A percentile compares a stretch with the other conserved stretches of the same genome.
Conservation (phyloP, 176 grass and related monocot species). For the Musa itinerans region DNA sequence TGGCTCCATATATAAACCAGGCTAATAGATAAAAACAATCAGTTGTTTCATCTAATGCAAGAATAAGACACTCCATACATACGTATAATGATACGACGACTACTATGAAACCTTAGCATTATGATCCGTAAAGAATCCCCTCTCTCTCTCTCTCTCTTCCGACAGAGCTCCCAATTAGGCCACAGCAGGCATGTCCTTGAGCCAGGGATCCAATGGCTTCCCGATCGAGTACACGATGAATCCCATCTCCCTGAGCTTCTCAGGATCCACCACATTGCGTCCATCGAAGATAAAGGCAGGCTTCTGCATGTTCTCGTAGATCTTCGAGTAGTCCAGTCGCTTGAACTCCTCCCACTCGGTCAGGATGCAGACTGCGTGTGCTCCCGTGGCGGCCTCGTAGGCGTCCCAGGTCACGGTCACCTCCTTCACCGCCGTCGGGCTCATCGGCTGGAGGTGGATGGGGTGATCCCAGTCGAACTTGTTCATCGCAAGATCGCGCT, state of each 20-base stretch:
- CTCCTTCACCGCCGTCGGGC: slow-evolving; percentile 54
- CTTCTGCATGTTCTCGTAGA: slow-evolving; percentile 22
- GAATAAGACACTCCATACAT: not conserved
- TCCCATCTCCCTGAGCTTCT: slow-evolving; percentile 14
- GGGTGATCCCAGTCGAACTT: slow-evolving; percentile 50
- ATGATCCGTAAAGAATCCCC: not conserved
- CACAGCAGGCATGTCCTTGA: slow-evolving; percentile 27
- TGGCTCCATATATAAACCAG: too few relatives aligned
- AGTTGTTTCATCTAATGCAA: not conserved
- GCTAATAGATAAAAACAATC: not conserved
- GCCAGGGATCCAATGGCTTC: slow-evolving; percentile 16
- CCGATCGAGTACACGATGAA: slow-evolving; percentile 17
- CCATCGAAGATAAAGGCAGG: slow-evolving; percentile 16
- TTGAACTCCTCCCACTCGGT: slow-evolving; percentile 26
- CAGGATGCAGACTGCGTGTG: slow-evolving; percentile 14
- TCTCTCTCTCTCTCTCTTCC: too few relatives aligned
- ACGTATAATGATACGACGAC: not conserved
- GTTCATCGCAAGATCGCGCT: slow-evolving; percentile 43
- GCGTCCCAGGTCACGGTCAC: slow-evolving; percentile 39
- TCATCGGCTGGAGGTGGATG: slow-evolving; percentile 48
- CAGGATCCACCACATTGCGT: slow-evolving; percentile 17
- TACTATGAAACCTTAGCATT: not conserved
- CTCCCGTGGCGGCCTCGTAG: slow-evolving; percentile 11
- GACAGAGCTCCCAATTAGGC: slow-evolving; percentile 20
- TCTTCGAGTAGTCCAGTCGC: slow-evolving; percentile 12